These are phyloP conservation scores for Talaromyces sp. DNA, from an alignment of 2,329 filamentous ascomycete species.

Conservation along the genomic window DNA sequence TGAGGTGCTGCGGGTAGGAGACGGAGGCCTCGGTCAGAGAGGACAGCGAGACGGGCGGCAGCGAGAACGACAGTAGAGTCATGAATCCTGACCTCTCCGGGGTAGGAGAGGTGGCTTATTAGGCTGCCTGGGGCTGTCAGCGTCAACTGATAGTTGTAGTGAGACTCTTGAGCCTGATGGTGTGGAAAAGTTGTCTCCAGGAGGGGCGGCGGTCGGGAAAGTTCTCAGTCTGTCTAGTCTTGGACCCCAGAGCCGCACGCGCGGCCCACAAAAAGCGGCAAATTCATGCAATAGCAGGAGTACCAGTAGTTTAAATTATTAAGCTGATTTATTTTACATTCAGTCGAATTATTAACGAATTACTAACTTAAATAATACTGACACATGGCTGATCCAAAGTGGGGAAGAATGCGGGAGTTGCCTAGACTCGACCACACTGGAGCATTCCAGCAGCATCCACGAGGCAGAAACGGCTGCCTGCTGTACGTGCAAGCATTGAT, in stretches of 20 bases:
- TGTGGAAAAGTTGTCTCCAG: not conserved
- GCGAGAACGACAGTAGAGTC: conserved; percentile 26
- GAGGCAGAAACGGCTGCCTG: too few relatives aligned
- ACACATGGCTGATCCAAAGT: too few relatives aligned
- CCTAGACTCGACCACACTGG: too few relatives aligned
- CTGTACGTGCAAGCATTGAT: too few relatives aligned
- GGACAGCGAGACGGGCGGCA: conserved; percentile 28
- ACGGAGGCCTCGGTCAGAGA: conserved; percentile 33
- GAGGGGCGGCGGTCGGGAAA: not conserved
- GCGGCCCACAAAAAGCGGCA: not conserved
- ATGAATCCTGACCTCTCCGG: conserved; percentile 15
- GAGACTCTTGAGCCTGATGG: not conserved
- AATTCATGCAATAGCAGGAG: too few relatives aligned
- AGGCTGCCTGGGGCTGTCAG: not conserved
- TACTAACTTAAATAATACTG: too few relatives aligned
- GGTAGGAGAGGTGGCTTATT: not conserved
- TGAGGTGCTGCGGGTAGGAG: conserved; percentile 31
- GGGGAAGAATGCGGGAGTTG: too few relatives aligned
- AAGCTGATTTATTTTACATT: too few relatives aligned
- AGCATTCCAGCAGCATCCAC: too few relatives aligned
- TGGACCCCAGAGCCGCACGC: not conserved
- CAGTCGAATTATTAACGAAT: too few relatives aligned
- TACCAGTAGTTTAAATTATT: too few relatives aligned
- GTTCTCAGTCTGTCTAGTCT: too few relatives aligned
- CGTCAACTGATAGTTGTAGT: not conserved